A percentile compares a stretch with the other conserved stretches of the same genome.
These are phyloP conservation scores for Cladosporium sp. DNA, from an alignment of 2,329 filamentous ascomycete species.

Conservation along the genomic window DNA sequence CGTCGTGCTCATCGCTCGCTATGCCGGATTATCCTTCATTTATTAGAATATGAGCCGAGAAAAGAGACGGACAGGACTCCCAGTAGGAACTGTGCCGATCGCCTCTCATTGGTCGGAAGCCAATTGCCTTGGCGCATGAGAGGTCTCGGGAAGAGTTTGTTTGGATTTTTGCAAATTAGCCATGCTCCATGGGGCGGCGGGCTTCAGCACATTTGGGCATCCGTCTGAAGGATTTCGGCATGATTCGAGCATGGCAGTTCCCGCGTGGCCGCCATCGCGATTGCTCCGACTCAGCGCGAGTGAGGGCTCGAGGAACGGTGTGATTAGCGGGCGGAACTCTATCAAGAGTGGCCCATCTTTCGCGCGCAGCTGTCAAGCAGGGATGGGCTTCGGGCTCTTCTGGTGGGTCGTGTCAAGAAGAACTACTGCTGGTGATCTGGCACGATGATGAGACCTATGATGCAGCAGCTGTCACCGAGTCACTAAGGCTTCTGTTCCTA, in stretches of 20 bases:
- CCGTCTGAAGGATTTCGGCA: constrained; percentile 9
- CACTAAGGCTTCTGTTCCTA: background rate
- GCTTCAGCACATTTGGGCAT: background rate
- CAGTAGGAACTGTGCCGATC: background rate
- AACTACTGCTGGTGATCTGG: background rate
- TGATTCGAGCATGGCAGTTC: constrained; percentile 4
- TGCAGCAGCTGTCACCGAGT: constrained; percentile 6
- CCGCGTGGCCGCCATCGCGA: constrained; percentile 2
- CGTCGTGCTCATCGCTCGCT: background rate
- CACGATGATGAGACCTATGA: background rate
- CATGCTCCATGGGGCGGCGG: background rate
- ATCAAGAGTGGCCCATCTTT: constrained; percentile 1
- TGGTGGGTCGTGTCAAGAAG: background rate
- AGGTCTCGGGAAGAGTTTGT: background rate
- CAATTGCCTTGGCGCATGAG: background rate
- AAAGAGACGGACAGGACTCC: background rate
- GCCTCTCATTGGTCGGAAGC: background rate
- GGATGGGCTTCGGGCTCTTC: background rate
- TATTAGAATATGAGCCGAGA: background rate
- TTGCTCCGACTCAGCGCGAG: constrained; percentile 2
- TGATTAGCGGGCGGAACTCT: constrained; percentile 1
- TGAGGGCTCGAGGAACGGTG: background rate
- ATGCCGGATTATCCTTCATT: background rate
- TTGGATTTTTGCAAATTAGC: background rate
- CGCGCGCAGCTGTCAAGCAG: background rate